These are phyloP conservation scores for Orbilia javanica DNA, from an alignment of 2,329 filamentous ascomycete species.

Conservation along the genomic window DNA sequence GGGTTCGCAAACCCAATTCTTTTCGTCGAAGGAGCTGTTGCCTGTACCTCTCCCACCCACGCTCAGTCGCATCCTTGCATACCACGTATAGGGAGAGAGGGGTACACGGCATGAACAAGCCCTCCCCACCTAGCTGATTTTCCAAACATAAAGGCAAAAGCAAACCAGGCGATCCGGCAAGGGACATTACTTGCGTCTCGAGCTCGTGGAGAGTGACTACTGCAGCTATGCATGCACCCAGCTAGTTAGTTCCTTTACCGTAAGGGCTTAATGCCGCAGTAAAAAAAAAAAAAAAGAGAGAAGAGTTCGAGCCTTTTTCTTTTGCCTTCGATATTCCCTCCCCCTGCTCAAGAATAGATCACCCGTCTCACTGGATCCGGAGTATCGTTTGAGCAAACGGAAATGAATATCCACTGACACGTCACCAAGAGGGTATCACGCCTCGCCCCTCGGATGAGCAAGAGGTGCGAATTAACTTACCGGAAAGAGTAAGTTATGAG, in stretches of 20 bases:
- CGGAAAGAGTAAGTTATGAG: constrained; percentile 46
- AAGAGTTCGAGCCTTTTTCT: constrained; percentile 43
- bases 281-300: constrained; percentile 9
- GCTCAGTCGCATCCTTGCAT: constrained; percentile 36
- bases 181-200: constrained; percentile 49
- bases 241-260: constrained; percentile 46
- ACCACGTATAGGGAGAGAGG: constrained; percentile 43
- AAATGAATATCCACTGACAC: constrained; percentile 58
- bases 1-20: constrained; percentile 5
- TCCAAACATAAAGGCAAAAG: constrained; percentile 39
- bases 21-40: constrained; percentile 31
- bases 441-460: constrained; percentile 45
- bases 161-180: constrained; percentile 43
- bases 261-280: constrained; percentile 57
- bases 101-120: constrained; percentile 55
- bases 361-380: constrained; percentile 53
- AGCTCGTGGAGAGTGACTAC: constrained; percentile 58
- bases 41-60: constrained; percentile 29
- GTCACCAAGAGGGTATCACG: constrained; percentile 59
- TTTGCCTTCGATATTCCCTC: constrained; percentile 29
- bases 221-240: constrained; percentile 50
- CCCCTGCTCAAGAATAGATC: constrained; percentile 39
- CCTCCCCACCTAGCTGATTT: constrained; percentile 49
- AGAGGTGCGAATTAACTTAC: constrained; percentile 48
- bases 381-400: constrained; percentile 55